Conservation (phyloP, 345 rosid species). For the Gossypioides kirkii region DNA sequence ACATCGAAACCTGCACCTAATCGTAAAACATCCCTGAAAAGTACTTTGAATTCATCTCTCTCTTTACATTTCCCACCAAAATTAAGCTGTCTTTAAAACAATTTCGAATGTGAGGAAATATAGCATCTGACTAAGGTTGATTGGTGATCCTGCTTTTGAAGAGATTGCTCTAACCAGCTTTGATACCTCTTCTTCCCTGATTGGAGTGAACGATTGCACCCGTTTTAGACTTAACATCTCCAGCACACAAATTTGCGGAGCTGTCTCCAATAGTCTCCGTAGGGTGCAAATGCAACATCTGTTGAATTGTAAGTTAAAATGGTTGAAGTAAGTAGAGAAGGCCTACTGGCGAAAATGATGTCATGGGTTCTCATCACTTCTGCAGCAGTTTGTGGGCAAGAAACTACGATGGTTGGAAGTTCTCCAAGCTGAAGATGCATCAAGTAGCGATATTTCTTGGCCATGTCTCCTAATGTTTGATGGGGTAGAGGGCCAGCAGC, state of each 20-base stretch:
- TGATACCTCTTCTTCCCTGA: constrained; percentile 7
- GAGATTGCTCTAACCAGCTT: not conserved
- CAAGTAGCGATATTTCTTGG: constrained; percentile 29
- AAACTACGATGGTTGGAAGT: constrained; percentile 20
- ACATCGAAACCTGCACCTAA: not conserved
- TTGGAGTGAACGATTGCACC: constrained; percentile 7
- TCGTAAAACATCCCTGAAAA: not conserved
- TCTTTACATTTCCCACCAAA: constrained; percentile 3
- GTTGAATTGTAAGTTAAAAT: not conserved
- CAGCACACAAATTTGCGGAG: constrained; percentile 11
- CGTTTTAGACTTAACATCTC: constrained; percentile 13
- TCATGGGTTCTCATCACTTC: constrained; percentile 35
- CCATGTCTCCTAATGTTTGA: constrained; percentile 20
- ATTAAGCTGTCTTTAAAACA: not conserved
- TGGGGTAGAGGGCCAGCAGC: constrained; percentile 22
- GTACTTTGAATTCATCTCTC: not conserved
- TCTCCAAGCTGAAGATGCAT: constrained; percentile 36
- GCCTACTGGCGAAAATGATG: constrained; percentile 27
- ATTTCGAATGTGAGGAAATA: not conserved
- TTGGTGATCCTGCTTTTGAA: not conserved
- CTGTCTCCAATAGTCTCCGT: constrained; percentile 20
- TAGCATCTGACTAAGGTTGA: constrained; percentile 1
- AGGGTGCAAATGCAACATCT: constrained; percentile 15
- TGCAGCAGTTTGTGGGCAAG: constrained; percentile 24
- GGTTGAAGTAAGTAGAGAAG: not conserved